Evolutionary conservation across 2,329 filamentous ascomycete species (phyloP).

Genomic region (Pseudogymnoascus sp.): DNA sequence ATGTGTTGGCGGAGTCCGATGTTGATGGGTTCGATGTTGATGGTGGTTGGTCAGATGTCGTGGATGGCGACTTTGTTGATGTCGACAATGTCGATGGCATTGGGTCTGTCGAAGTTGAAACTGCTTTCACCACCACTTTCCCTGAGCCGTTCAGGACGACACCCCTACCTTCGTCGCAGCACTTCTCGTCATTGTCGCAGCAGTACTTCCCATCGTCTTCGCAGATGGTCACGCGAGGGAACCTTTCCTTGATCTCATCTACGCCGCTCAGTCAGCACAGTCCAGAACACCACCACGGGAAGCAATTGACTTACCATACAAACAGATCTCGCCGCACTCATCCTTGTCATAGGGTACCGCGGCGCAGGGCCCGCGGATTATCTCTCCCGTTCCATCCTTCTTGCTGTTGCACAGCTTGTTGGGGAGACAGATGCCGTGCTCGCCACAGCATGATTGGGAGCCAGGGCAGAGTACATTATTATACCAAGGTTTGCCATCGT

Average conservation of each 20-base stretch:
- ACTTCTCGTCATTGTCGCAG: slow-evolving; percentile 6
- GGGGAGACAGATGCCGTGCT: not conserved
- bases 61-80: not conserved
- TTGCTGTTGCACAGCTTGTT: slow-evolving; percentile 8
- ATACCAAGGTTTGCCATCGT: not conserved
- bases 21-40: not conserved
- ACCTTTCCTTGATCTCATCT: not conserved
- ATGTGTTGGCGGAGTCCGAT: not conserved
- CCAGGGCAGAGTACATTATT: slow-evolving; percentile 5
- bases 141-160: not conserved
- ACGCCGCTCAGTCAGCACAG: not conserved
- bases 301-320: slow-evolving; percentile 4
- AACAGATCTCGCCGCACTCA: slow-evolving; percentile 3
- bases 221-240: slow-evolving; percentile 10
- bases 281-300: not conserved
- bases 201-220: slow-evolving; percentile 8
- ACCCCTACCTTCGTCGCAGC: not conserved
- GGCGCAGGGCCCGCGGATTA: slow-evolving; percentile 8
- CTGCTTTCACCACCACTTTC: not conserved
- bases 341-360: not conserved
- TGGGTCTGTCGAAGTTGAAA: not conserved
- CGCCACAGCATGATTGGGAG: slow-evolving; percentile 7
- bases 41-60: no score
- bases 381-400: not conserved
- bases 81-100: not conserved